A percentile compares a stretch with the other conserved stretches of the same genome.
phyloP scores from a whole-genome alignment of 345 rosid genomes.

The Hibiscus syriacus region DNA sequence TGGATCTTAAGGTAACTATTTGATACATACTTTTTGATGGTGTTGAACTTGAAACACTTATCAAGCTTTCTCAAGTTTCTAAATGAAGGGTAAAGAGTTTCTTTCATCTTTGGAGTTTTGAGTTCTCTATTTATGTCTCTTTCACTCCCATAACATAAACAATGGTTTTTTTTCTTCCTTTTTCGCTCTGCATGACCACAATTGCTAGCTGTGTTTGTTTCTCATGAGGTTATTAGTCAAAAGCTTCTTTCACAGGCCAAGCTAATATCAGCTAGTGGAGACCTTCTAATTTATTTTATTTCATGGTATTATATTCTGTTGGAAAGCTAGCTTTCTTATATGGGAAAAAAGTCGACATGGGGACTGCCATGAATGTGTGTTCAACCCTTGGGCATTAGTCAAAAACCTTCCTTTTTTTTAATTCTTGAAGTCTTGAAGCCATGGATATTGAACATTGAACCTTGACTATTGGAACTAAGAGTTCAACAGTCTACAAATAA shows the following conservation, averaged over 20 bases:
- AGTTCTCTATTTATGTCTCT: neutral
- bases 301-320: neutral
- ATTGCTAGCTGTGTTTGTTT: neutral
- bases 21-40: neutral
- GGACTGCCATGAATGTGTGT: neutral
- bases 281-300: neutral
- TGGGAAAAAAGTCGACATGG: neutral
- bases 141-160: neutral
- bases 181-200: neutral
- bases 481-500: neutral
- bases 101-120: too few relatives aligned
- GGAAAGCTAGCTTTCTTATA: neutral
- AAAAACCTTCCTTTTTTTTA: neutral
- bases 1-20: neutral
- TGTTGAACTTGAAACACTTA: conserved; percentile 3
- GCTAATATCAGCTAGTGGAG: neutral
- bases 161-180: neutral
- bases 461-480: neutral
- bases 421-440: neutral
- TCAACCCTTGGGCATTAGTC: neutral
- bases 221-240: neutral
- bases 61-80: too few relatives aligned
- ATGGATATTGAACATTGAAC: neutral
- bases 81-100: too few relatives aligned
- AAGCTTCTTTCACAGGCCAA: neutral